A percentile compares a stretch with the other conserved stretches of the same genome.
phyloP scores from a whole-genome alignment of 225 moss, liverwort and hornwort genomes.

The Climacium dendroides region DNA sequence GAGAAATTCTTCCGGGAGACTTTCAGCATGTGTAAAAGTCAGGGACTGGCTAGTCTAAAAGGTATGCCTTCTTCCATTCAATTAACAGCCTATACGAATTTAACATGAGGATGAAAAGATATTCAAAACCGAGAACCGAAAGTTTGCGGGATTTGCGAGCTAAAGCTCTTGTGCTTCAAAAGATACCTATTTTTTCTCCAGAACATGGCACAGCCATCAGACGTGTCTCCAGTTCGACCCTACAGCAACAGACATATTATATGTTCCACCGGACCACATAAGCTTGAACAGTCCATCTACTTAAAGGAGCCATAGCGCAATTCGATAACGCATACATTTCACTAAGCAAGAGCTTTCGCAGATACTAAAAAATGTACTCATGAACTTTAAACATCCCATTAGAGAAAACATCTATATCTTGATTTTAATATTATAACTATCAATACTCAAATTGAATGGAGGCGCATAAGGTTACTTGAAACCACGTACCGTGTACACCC shows the following conservation, averaged over 20 bases:
- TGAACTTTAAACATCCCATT: background rate
- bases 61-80: background rate
- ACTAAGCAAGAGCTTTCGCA: background rate
- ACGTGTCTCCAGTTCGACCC: conserved; percentile 68
- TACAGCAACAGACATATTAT: conserved; percentile 7
- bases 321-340: background rate
- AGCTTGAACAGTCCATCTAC: background rate
- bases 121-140: background rate
- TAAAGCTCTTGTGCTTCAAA: background rate
- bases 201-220: conserved; percentile 92
- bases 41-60: background rate
- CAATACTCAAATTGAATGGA: background rate
- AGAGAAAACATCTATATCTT: background rate
- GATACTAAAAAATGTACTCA: background rate
- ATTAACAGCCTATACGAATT: background rate
- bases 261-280: background rate
- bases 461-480: background rate
- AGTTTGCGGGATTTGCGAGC: background rate
- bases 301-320: background rate
- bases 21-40: background rate
- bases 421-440: background rate
- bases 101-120: background rate
- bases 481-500: conserved; percentile 57
- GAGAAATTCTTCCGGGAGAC: background rate
- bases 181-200: conserved; percentile 66